Percentiles rank a stretch among this genome's conserved stretches.
Conservation (phyloP, 495 filamentous ascomycete species). For the Neurospora discreta region DNA sequence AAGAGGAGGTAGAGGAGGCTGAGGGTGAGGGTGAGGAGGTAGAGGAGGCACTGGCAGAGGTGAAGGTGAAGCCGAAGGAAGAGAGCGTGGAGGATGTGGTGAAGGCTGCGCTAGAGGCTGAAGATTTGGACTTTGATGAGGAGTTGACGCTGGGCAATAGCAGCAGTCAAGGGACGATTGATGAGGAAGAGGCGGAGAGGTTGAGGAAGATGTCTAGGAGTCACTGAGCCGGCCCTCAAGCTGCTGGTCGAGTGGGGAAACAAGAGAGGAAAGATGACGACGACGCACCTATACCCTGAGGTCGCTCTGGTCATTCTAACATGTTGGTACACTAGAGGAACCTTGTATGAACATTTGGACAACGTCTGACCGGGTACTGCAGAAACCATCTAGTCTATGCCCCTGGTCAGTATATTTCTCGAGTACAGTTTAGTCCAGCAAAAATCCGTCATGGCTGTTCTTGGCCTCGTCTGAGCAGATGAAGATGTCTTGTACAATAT, state of each 20-base stretch:
- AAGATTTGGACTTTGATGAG: background rate
- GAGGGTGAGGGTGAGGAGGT: background rate
- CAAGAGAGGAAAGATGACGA: background rate
- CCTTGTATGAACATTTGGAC: background rate
- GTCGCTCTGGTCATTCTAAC: background rate
- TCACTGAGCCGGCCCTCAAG: background rate
- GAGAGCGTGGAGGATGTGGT: background rate
- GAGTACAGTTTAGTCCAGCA: background rate
- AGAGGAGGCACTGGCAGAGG: background rate
- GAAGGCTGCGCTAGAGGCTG: background rate
- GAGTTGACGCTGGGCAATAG: background rate
- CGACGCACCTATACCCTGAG: background rate
- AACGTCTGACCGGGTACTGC: background rate
- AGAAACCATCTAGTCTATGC: too few relatives aligned
- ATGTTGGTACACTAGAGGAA: background rate
- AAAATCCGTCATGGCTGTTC: background rate
- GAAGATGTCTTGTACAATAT: background rate
- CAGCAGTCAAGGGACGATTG: background rate
- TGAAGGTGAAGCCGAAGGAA: background rate
- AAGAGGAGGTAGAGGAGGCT: too few relatives aligned
- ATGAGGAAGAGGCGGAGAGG: background rate
- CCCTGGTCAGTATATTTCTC: background rate
- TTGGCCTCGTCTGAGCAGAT: background rate
- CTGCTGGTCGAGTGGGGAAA: background rate
- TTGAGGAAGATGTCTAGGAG: background rate